phyloP scores from a whole-genome alignment of 1,284 basidiomycete species.

The Pseudozyma tsukubaensis region DNA sequence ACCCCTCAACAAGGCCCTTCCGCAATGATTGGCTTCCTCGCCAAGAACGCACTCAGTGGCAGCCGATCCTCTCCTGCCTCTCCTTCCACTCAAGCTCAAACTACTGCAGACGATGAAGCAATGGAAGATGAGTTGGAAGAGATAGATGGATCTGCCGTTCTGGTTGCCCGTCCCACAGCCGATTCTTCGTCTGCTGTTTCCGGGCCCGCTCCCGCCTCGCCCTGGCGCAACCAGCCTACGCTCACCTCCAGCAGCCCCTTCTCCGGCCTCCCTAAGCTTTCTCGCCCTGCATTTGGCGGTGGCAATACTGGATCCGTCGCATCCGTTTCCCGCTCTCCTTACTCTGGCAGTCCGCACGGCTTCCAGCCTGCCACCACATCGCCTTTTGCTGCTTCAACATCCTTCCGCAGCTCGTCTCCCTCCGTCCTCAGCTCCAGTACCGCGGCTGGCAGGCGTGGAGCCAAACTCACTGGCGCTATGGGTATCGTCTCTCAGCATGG shows the following conservation, averaged over 20 bases:
- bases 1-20: constrained; percentile 26
- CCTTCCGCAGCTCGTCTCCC: constrained; percentile 34
- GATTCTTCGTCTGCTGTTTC: neutral
- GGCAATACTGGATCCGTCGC: constrained; percentile 17
- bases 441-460: neutral
- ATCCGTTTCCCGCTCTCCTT: constrained; percentile 32
- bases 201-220: constrained; percentile 16
- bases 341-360: constrained; percentile 22
- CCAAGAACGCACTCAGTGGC: constrained; percentile 40
- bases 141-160: constrained; percentile 32
- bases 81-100: neutral
- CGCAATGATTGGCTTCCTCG: constrained; percentile 49
- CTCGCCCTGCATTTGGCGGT: constrained; percentile 11
- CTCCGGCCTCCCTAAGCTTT: constrained; percentile 48
- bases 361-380: constrained; percentile 42
- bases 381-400: constrained; percentile 29
- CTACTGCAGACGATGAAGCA: constrained; percentile 14
- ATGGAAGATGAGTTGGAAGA: constrained; percentile 32
- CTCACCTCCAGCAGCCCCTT: constrained; percentile 52
- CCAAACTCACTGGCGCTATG: constrained; percentile 31
- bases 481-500: constrained; percentile 45
- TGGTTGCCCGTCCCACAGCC: constrained; percentile 16
- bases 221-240: constrained; percentile 44
- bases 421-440: constrained; percentile 1
- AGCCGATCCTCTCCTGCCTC: neutral